Base-by-base conservation (phyloP, 257 asterid genomes). In the Mentha longifolia region DNA sequence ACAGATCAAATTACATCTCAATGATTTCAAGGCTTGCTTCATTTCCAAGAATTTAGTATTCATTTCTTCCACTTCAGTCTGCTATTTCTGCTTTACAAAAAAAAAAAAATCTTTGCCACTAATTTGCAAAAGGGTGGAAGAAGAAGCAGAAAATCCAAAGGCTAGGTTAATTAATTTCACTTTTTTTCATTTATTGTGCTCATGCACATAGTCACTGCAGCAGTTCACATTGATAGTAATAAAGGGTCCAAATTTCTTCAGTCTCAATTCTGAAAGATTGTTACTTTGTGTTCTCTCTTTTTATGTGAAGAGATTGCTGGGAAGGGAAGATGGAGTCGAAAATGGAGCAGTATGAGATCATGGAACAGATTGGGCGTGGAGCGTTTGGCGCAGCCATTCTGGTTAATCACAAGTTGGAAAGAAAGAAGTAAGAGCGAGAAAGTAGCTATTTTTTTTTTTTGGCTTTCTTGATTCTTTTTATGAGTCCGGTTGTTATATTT, bases 361-460 rank as follows among this genome's bases (percentile, higher is more conserved):
- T 95, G 98, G 99, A 95, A 88, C 99, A 95, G 87, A 92, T 95
- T 81, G 98, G 98, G 22, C 95, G 98, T 76, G 99, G 99, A 47
- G 99, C 99, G 78, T 95, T 95, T 82, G 99, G 98, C 31, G 98
- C 98, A 15, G 98, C 98, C 79, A 95, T 95, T 83, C 76, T 95
- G 78, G 99, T 90, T 76, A 87, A 92, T 86, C 98, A 95, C 80
- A 95, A 88, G 85, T 28, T 80, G 83, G 98, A 89, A 72, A 87
- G 84, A 73, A 92, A 91, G 74, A 94, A 85, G 99, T 94, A 80
- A 35, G 83, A 50, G 59, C 35, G 64, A 22, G 7, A 3, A 31
- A 59, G 20, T 25, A 66, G 74, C 69, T 45, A 0, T 16, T 60
- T n/a, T 2, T 64, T 83, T 46, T 62, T 49, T 6, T n/a, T 35